phyloP scores from a whole-genome alignment of 177 flowering plant genomes.

The Tripterygium wilfordii region DNA sequence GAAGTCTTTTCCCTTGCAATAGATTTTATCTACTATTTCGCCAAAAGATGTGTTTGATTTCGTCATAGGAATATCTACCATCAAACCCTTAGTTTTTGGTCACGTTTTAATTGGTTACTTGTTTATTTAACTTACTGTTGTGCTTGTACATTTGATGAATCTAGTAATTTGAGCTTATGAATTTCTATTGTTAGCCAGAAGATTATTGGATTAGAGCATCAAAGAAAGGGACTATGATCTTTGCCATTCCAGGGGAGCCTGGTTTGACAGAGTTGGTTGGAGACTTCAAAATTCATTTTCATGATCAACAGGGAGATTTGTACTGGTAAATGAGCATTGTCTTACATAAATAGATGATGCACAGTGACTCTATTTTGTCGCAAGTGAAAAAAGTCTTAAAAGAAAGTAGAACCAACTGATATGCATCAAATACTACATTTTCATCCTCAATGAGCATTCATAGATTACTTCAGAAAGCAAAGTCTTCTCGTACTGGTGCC shows the following conservation, averaged over 20 bases:
- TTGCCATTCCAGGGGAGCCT: conserved; percentile 97
- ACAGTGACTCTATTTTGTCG: too few relatives aligned
- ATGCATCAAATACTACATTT: too few relatives aligned
- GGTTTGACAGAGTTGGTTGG: conserved; percentile 79
- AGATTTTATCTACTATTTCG: too few relatives aligned
- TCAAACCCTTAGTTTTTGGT: too few relatives aligned
- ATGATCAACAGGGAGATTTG: conserved; percentile 94
- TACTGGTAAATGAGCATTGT: conserved; percentile 53
- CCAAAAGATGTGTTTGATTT: too few relatives aligned
- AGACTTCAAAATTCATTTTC: conserved; percentile 95
- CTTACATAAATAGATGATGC: too few relatives aligned
- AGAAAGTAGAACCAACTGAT: too few relatives aligned
- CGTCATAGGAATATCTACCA: conserved; percentile 44
- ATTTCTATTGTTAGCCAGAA: conserved; percentile 68
- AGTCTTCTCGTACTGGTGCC: too few relatives aligned
- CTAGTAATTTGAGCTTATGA: neutral
- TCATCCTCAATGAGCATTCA: too few relatives aligned
- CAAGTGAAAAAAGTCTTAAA: too few relatives aligned
- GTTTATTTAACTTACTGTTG: neutral
- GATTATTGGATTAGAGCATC: conserved; percentile 93
- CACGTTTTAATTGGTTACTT: neutral
- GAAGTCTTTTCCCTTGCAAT: too few relatives aligned
- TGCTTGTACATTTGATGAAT: neutral
- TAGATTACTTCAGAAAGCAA: too few relatives aligned
- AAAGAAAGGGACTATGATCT: conserved; percentile 82